These are phyloP conservation scores for Aspergillus vadensis DNA, from an alignment of 2,329 filamentous ascomycete genomes.

Conservation along the genomic window DNA sequence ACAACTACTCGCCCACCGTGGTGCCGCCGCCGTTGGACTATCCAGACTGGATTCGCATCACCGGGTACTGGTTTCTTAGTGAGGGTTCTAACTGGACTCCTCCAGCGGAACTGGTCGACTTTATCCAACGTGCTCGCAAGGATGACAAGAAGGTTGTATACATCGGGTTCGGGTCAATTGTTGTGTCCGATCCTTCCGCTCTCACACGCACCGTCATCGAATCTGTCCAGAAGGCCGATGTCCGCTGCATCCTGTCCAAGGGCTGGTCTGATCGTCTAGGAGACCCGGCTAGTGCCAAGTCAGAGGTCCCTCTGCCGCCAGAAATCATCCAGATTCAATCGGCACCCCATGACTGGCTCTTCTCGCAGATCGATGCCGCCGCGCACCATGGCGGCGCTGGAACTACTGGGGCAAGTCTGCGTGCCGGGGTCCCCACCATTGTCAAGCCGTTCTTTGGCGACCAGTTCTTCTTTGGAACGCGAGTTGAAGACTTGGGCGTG, in stretches of 20 bases:
- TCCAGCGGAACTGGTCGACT: slow-evolving; percentile 71
- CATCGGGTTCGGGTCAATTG: slow-evolving; percentile 94
- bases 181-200: slow-evolving; percentile 83
- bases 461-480: slow-evolving; percentile 90
- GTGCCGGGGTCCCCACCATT: slow-evolving; percentile 89
- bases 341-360: slow-evolving; percentile 96
- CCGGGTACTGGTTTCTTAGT: slow-evolving; percentile 96
- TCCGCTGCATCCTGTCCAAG: slow-evolving; percentile 92
- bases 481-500: slow-evolving; percentile 91
- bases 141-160: slow-evolving; percentile 94
- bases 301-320: slow-evolving; percentile 69
- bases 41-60: slow-evolving; percentile 95
- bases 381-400: slow-evolving; percentile 94
- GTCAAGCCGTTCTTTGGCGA: slow-evolving; percentile 97
- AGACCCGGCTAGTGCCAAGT: slow-evolving; percentile 58
- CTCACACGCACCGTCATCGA: slow-evolving; percentile 93
- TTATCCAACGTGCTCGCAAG: slow-evolving; percentile 77
- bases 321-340: slow-evolving; percentile 88
- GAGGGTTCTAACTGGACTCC: slow-evolving; percentile 72
- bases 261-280: slow-evolving; percentile 89
- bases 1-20: slow-evolving; percentile 93
- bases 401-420: slow-evolving; percentile 88
- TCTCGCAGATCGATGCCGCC: slow-evolving; percentile 87
- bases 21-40: slow-evolving; percentile 95
- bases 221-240: slow-evolving; percentile 85